Evolutionary conservation across 176 grass and related monocot genomes (phyloP), one percentile per base, ranked within the genome.

Genomic region (Carex cristatella): DNA sequence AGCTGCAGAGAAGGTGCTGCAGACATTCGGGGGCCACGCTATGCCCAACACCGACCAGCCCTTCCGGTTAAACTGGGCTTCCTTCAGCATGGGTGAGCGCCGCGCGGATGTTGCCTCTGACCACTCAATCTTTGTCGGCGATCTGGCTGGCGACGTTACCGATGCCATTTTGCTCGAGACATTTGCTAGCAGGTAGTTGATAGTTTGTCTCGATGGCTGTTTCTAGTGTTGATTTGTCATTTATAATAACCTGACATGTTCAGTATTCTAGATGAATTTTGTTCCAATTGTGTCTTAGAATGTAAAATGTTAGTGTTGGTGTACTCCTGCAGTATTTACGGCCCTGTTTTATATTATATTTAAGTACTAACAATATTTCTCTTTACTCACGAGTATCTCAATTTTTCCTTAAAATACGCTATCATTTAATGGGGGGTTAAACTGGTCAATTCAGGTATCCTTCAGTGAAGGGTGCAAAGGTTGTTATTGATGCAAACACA

Each of bases 401-500:
- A 48, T 4, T 72, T 48, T 23, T 76, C 4, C 18, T 28, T 16
- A 28, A 1, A 27, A 51, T 51, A 30, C 10, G 54, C 19, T 30
- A 55, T 55, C 9, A 53, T 77, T 31, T 77, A 77, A 15, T 77
- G 10, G 15, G 27, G 32, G 19, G 3, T 28, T 81, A 65, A 65
- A 63, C 37, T 81, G 79, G 1, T 61, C 40, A 65, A 81, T 65
- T 60, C 60, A 82, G 79, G 87, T 98, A 98, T 76, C 76, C 89
- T 82, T 98, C 95, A 83, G 95, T 98, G 12, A 95, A 95, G 93
- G 93, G 93, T 82, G 95, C 93, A 80, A 98, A 98, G 84, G 91
- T 98, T 89, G 95, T 98, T 73, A 92, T 98, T 72, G 95, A 98
- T 90, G 89, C 95, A 86, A 98, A 91, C 81, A 98, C 95, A 84